Percentiles rank a stretch among this genome's conserved stretches.
Evolutionary conservation across 176 grass and related monocot species (phyloP).

Genomic region (Phoenix roebelenii): DNA sequence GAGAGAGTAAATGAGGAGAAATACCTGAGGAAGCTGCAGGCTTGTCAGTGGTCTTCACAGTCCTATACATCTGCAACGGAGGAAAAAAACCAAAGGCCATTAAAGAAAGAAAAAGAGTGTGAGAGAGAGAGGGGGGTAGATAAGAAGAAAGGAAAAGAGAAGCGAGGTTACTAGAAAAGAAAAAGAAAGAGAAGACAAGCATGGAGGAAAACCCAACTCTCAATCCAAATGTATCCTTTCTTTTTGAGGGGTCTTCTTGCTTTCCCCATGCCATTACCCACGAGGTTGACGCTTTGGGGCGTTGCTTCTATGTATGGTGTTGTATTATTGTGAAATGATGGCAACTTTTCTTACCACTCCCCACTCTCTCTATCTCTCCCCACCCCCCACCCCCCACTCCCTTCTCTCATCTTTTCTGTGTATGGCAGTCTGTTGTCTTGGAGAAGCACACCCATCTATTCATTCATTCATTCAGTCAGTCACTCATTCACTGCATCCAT

Average conservation of each 20-base stretch:
- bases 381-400: too few species aligned
- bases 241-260: background rate
- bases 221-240: background rate
- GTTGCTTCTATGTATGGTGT: background rate
- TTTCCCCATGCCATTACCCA: background rate
- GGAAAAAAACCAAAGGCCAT: conserved; percentile 12
- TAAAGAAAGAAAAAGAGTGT: background rate
- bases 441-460: conserved; percentile 12
- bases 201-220: too few species aligned
- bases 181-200: too few species aligned
- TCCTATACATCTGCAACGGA: conserved; percentile 31
- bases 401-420: too few species aligned
- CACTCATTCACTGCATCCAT: background rate
- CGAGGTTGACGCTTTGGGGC: conserved; percentile 16
- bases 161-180: too few species aligned
- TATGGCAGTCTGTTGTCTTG: conserved; percentile 10
- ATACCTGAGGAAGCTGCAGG: conserved; percentile 25
- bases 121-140: background rate
- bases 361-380: background rate
- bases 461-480: background rate
- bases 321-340: conserved; percentile 28
- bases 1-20: conserved; percentile 8
- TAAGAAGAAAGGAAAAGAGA: too few species aligned
- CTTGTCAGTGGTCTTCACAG: conserved; percentile 31
- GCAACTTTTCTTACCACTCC: conserved; percentile 21